Percentiles rank a stretch among this genome's conserved stretches.
Conservation (phyloP, 805 yeast genomes). For the Saccharomyces mikatae region DNA sequence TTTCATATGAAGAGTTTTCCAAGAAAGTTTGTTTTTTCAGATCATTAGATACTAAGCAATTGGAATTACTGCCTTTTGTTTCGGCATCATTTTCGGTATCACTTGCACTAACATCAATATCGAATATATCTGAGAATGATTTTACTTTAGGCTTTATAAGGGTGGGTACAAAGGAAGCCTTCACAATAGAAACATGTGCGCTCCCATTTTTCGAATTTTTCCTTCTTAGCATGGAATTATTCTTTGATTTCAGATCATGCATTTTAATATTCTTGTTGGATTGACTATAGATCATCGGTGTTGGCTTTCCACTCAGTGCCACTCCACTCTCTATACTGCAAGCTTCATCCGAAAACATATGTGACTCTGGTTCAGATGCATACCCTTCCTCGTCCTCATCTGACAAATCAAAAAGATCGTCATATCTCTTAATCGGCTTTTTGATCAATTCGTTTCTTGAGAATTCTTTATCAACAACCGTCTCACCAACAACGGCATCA, state of each 20-base stretch:
- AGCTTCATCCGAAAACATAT: not conserved
- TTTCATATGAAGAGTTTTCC: not conserved
- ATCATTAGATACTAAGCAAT: not conserved
- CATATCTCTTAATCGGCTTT: conserved; percentile 10
- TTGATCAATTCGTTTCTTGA: not conserved
- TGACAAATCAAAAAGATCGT: conserved; percentile 19
- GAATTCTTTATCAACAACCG: not conserved
- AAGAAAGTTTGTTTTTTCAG: not conserved
- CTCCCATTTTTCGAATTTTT: not conserved
- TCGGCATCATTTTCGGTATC: conserved; percentile 2
- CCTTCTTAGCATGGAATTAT: not conserved
- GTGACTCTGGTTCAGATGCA: conserved; percentile 4
- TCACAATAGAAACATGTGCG: not conserved
- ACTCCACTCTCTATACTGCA: not conserved
- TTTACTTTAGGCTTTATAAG: not conserved
- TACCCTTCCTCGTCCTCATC: conserved; percentile 18
- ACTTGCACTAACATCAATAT: conserved; percentile 7
- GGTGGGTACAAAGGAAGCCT: not conserved
- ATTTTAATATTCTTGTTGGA: not conserved
- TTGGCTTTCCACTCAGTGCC: not conserved
- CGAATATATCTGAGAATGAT: conserved; percentile 14
- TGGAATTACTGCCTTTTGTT: not conserved
- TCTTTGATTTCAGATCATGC: not conserved
- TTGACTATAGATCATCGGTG: not conserved
- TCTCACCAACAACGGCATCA: not conserved